phyloP scores from a whole-genome alignment of 148 eudicot species.

The Diospyros kaki region DNA sequence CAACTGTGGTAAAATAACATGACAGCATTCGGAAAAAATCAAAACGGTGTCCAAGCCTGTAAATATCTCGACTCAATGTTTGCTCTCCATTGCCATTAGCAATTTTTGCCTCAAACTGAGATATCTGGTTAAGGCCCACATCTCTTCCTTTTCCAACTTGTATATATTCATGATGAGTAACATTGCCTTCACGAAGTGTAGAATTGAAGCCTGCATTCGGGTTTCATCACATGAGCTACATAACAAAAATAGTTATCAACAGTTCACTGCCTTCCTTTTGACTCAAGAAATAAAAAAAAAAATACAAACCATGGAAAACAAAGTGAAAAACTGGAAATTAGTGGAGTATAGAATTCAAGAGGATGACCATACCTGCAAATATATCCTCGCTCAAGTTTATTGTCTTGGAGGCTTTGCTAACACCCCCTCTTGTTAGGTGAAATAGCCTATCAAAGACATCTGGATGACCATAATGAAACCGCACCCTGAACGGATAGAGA shows the following conservation, averaged over 20 bases:
- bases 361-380: constrained; percentile 74
- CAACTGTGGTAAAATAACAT: constrained; percentile 94
- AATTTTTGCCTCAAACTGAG: constrained; percentile 96
- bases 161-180: constrained; percentile 97
- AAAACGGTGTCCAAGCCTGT: constrained; percentile 98
- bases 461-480: constrained; percentile 99
- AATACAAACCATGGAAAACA: neutral
- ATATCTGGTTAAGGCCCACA: constrained; percentile 95
- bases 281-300: neutral
- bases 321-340: neutral
- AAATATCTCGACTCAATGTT: constrained; percentile 91
- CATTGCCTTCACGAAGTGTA: constrained; percentile 98
- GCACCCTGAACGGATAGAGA: constrained; percentile 55
- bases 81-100: constrained; percentile 99
- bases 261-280: neutral
- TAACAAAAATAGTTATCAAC: neutral
- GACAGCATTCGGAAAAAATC: constrained; percentile 95
- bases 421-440: constrained; percentile 97
- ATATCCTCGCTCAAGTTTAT: constrained; percentile 97
- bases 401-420: constrained; percentile 95
- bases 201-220: constrained; percentile 78
- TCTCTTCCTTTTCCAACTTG: constrained; percentile 99
- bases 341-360: neutral
- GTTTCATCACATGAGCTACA: neutral
- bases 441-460: constrained; percentile 96